Evolutionary conservation across 1,284 basidiomycete genomes (phyloP).

Genomic region (Ceratobasidium sp.): DNA sequence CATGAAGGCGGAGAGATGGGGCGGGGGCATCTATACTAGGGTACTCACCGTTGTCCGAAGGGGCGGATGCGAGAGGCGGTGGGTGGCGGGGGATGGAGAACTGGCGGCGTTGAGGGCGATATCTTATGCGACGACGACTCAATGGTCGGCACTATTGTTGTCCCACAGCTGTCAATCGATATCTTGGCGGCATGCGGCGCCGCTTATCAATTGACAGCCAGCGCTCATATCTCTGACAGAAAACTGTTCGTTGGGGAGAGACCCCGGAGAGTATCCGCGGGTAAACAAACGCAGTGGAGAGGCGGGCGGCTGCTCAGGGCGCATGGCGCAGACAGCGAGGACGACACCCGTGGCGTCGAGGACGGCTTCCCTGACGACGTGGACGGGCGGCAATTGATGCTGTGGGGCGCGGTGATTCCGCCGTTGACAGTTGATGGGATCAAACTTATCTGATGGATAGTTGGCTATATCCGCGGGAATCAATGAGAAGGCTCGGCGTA

Average conservation of each 20-base stretch:
- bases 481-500: too few species aligned
- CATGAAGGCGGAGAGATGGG: too few species aligned
- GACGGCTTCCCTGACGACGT: neutral
- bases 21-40: too few species aligned
- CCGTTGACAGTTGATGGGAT: neutral
- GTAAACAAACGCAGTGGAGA: neutral
- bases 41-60: too few species aligned
- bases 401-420: neutral
- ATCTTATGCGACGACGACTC: neutral
- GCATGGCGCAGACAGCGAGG: neutral
- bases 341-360: neutral
- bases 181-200: neutral
- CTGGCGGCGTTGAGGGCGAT: too few species aligned
- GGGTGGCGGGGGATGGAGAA: too few species aligned
- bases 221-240: neutral
- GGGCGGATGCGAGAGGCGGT: too few species aligned
- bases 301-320: neutral
- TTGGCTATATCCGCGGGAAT: too few species aligned
- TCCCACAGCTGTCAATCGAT: neutral
- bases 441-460: too few species aligned
- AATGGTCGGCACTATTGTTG: neutral
- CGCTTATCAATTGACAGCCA: neutral
- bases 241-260: neutral
- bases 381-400: conserved; percentile 2
- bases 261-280: neutral